Evolutionary conservation across 352 stramenopile genomes (phyloP).

Genomic region (Phytophthora litchii): DNA sequence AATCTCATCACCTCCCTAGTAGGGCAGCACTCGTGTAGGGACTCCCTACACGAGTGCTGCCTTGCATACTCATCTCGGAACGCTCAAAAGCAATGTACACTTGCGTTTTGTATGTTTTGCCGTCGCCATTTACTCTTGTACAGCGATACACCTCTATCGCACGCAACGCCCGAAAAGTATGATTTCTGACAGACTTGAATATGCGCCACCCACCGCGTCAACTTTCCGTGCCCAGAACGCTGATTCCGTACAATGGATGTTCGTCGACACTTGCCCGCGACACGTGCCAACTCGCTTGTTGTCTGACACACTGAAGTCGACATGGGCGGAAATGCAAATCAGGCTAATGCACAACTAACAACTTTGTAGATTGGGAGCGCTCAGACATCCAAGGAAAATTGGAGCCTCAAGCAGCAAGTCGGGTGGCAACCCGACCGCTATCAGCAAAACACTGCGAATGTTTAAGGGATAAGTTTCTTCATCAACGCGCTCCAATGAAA

Average conservation of each 20-base stretch:
- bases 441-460: constrained; percentile 88
- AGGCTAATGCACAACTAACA: too few species aligned
- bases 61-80: constrained; percentile 16
- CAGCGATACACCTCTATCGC: constrained; percentile 2
- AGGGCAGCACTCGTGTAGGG: too few species aligned
- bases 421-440: constrained; percentile 66
- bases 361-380: constrained; percentile 20
- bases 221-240: too few species aligned
- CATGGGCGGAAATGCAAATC: constrained; percentile 14
- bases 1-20: constrained; percentile 2
- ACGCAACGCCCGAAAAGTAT: neutral
- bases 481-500: constrained; percentile 73
- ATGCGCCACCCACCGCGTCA: constrained; percentile 7
- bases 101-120: neutral
- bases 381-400: constrained; percentile 74
- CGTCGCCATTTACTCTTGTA: neutral
- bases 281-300: constrained; percentile 3
- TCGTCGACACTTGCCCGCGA: constrained; percentile 2
- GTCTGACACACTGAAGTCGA: neutral
- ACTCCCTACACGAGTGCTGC: neutral
- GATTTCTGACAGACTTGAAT: neutral
- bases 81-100: neutral
- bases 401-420: constrained; percentile 61
- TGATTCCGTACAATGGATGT: constrained; percentile 2
- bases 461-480: constrained; percentile 83